Percentiles rank a stretch among this genome's conserved stretches.
phyloP scores from a whole-genome alignment of 805 yeast genomes.

The Maudiozyma turicensis region DNA sequence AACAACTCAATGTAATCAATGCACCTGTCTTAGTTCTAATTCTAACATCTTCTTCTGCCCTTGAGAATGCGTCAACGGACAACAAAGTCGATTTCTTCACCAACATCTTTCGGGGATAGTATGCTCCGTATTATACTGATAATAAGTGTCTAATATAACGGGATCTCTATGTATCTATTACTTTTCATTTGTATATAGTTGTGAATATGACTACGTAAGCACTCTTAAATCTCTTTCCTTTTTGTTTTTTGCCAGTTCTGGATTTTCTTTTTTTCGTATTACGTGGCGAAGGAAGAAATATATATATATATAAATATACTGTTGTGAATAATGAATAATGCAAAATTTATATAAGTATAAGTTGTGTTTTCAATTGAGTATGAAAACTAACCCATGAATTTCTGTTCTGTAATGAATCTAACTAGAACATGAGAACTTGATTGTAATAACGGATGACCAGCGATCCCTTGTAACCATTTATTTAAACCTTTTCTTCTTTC shows the following conservation, averaged over 20 bases:
- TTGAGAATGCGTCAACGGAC: constrained; percentile 79
- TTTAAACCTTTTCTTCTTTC: constrained; percentile 77
- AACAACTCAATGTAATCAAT: constrained; percentile 65
- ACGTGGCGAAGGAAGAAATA: too few species aligned
- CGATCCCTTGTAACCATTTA: constrained; percentile 65
- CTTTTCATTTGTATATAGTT: too few species aligned
- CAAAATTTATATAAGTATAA: too few species aligned
- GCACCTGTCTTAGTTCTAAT: constrained; percentile 88
- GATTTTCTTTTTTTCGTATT: too few species aligned
- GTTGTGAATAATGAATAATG: too few species aligned
- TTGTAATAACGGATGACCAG: constrained; percentile 89
- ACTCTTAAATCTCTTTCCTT: too few species aligned
- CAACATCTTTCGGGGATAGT: neutral
- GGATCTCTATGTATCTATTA: too few species aligned
- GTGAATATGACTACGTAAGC: too few species aligned
- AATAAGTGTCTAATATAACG: too few species aligned
- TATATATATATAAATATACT: too few species aligned
- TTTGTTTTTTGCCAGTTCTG: too few species aligned
- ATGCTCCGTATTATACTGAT: too few species aligned
- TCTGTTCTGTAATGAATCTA: constrained; percentile 80
- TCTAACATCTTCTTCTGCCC: constrained; percentile 88
- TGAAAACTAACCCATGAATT: constrained; percentile 20
- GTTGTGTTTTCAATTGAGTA: neutral
- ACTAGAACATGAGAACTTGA: constrained; percentile 71
- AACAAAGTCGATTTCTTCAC: constrained; percentile 30